Percentiles rank a stretch among this genome's conserved stretches.
phyloP scores from a whole-genome alignment of 2,329 filamentous ascomycete species.

The Fusarium succisae region DNA sequence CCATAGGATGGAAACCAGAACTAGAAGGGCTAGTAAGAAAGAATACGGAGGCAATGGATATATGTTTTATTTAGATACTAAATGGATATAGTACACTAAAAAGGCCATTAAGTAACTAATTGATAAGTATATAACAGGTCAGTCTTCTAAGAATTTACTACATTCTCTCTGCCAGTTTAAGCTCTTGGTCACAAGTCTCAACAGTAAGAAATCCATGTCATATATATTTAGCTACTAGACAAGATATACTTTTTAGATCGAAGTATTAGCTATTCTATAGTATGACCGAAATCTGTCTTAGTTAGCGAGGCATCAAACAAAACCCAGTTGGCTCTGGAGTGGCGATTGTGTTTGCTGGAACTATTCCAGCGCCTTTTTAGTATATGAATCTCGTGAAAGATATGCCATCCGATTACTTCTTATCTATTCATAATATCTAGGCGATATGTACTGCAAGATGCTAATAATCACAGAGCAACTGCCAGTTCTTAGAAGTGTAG shows the following conservation, averaged over 20 bases:
- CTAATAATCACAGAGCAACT: too few species aligned
- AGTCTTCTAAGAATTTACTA: too few species aligned
- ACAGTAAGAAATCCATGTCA: too few species aligned
- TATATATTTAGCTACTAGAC: too few species aligned
- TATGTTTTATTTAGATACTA: accelerated
- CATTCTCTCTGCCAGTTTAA: too few species aligned
- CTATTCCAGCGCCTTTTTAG: accelerated
- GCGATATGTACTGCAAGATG: too few species aligned
- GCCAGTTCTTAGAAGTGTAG: accelerated
- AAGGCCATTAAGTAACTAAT: too few species aligned
- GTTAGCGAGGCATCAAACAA: accelerated
- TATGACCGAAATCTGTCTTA: accelerated
- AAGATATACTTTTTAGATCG: too few species aligned
- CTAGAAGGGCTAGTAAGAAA: accelerated
- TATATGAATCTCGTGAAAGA: accelerated
- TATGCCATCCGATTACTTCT: accelerated
- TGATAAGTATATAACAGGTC: too few species aligned
- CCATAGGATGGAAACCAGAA: accelerated
- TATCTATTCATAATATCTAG: accelerated
- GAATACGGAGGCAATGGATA: neutral
- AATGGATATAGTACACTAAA: accelerated
- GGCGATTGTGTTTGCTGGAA: too few species aligned
- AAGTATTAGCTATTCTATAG: too few species aligned
- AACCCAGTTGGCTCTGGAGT: accelerated
- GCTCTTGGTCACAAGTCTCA: too few species aligned